Percentiles rank a stretch among this genome's conserved stretches.
Conservation (phyloP, 2,329 filamentous ascomycete genomes). For the Beauveria varroae region DNA sequence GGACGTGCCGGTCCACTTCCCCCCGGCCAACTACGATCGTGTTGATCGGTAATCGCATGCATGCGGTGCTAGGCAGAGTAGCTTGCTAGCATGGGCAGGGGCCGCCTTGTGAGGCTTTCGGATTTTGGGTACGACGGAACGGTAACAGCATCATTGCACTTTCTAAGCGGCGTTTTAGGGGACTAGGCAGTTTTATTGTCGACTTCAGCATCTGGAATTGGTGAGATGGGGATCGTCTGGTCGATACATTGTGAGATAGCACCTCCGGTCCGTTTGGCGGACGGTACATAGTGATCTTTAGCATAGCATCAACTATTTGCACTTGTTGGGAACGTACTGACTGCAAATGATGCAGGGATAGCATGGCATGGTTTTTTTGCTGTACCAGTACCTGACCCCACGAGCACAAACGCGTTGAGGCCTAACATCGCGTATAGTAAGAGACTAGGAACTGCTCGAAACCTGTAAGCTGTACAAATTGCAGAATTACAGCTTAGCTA, state of each 20-base stretch:
- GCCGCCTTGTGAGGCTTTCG: not conserved
- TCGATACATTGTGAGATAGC: not conserved
- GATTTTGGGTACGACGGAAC: conserved; percentile 3
- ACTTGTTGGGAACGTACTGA: not conserved
- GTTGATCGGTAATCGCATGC: not conserved
- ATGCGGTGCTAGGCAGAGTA: not conserved
- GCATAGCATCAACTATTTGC: not conserved
- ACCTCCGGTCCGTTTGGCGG: not conserved
- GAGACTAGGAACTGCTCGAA: not conserved
- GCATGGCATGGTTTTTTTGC: too few relatives aligned
- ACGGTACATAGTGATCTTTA: not conserved
- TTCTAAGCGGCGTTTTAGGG: conserved; percentile 7
- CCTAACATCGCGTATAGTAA: not conserved
- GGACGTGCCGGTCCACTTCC: conserved; percentile 3
- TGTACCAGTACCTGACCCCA: too few relatives aligned
- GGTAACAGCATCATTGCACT: not conserved
- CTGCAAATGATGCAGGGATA: not conserved
- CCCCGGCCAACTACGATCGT: conserved; percentile 6
- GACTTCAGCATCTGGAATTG: not conserved
- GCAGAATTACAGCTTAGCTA: not conserved
- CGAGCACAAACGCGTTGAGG: not conserved
- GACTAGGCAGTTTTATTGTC: not conserved
- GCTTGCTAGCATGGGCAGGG: not conserved
- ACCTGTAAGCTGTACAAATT: not conserved
- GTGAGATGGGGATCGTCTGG: not conserved